A percentile compares a stretch with the other conserved stretches of the same genome.
Evolutionary conservation across 129 eudicot genomes (phyloP).

Genomic region (Heracleum sosnowskyi): DNA sequence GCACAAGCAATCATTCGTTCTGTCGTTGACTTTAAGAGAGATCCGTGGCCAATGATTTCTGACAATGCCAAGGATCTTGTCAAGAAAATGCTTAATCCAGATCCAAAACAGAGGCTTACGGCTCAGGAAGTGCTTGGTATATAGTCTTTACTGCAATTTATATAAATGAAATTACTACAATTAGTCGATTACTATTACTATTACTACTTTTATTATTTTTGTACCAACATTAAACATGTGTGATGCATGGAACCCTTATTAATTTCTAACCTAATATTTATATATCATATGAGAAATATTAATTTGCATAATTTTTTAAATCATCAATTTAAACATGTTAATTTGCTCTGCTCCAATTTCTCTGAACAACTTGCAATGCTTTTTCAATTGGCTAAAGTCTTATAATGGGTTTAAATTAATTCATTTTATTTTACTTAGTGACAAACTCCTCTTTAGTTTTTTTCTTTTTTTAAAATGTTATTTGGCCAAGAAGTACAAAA

Average conservation of each 20-base stretch:
- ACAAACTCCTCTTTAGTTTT: neutral
- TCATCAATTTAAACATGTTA: neutral
- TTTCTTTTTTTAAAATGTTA: too few species aligned
- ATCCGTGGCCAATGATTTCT: slow-evolving; percentile 91
- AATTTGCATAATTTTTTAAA: too few species aligned
- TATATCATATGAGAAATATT: too few species aligned
- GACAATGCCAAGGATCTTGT: slow-evolving; percentile 94
- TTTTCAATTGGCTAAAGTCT: neutral
- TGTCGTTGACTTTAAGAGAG: slow-evolving; percentile 52
- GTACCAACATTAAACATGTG: neutral
- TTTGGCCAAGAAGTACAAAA: neutral
- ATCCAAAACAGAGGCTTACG: slow-evolving; percentile 65
- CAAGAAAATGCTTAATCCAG: slow-evolving; percentile 89
- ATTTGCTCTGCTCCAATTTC: too few species aligned
- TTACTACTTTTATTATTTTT: too few species aligned
- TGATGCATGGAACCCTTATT: neutral
- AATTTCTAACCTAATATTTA: neutral
- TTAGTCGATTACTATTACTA: too few species aligned
- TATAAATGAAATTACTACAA: slow-evolving; percentile 11
- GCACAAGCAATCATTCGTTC: slow-evolving; percentile 82
- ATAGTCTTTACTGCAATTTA: slow-evolving; percentile 10
- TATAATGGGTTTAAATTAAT: neutral
- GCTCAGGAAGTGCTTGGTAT: slow-evolving; percentile 93
- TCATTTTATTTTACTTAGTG: neutral
- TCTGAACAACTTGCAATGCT: neutral